These are phyloP conservation scores for Podaxis rugospora DNA, from an alignment of 768 basidiomycete genomes.

Conservation along the genomic window DNA sequence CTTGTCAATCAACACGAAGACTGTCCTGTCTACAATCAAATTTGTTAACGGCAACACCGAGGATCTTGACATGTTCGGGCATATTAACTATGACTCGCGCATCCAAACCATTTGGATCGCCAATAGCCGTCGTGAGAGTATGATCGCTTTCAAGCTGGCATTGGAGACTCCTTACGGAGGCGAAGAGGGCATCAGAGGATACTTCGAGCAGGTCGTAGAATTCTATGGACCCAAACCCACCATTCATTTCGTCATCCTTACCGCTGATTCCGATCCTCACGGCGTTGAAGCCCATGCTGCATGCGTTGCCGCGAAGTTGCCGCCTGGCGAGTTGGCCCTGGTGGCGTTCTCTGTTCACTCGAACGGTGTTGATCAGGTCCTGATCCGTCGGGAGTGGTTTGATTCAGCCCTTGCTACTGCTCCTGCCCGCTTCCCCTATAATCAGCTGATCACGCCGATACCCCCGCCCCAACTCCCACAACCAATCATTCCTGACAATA, in stretches of 20 bases:
- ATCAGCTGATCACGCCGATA: constrained; percentile 28
- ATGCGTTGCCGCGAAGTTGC: constrained; percentile 76
- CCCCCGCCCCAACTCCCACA: constrained; percentile 18
- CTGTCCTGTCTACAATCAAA: constrained; percentile 72
- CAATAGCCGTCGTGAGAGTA: constrained; percentile 78
- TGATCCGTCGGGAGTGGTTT: constrained; percentile 84
- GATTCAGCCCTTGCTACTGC: constrained; percentile 58
- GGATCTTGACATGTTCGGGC: constrained; percentile 84
- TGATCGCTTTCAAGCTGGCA: constrained; percentile 75
- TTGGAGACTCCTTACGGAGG: constrained; percentile 60
- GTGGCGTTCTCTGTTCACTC: constrained; percentile 89
- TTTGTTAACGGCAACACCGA: constrained; percentile 65
- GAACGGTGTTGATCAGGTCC: constrained; percentile 83
- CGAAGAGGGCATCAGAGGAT: constrained; percentile 60
- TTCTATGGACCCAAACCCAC: constrained; percentile 81
- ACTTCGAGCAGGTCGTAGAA: constrained; percentile 80
- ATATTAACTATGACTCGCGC: constrained; percentile 78
- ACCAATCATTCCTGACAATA: constrained; percentile 14
- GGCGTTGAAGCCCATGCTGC: constrained; percentile 83
- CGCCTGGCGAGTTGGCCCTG: constrained; percentile 71
- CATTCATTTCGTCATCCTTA: constrained; percentile 86
- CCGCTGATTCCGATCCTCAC: constrained; percentile 76
- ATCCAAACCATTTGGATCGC: constrained; percentile 89
- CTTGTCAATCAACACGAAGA: constrained; percentile 68
- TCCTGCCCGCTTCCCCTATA: constrained; percentile 58